Percentiles rank a stretch among this genome's conserved stretches.
These are phyloP conservation scores for Lactifluus hygrophoroides DNA, from an alignment of 768 basidiomycete genomes.

Conservation along the genomic window DNA sequence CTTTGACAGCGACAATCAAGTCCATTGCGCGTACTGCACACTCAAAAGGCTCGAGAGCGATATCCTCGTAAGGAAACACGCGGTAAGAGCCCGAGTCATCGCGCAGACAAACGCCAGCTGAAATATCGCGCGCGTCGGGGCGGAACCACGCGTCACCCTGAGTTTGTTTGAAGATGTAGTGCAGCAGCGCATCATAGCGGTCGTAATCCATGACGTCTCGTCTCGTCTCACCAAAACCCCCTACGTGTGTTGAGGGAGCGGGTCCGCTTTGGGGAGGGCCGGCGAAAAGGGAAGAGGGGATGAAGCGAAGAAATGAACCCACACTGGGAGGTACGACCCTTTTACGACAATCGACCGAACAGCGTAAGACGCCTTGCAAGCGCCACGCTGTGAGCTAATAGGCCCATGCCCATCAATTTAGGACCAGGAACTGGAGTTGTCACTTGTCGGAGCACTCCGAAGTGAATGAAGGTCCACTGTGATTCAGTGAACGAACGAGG, in stretches of 20 bases:
- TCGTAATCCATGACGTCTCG: conserved; percentile 30
- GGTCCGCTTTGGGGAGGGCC: neutral
- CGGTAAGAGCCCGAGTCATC: conserved; percentile 41
- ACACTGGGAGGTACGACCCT: neutral
- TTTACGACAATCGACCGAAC: conserved; percentile 3
- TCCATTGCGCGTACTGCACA: conserved; percentile 43
- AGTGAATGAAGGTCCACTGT: neutral
- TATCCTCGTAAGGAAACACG: conserved; percentile 47
- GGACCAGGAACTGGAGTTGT: neutral
- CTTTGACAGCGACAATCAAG: conserved; percentile 48
- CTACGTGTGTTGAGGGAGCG: neutral
- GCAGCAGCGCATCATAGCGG: conserved; percentile 36
- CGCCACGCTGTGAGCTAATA: neutral
- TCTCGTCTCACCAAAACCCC: neutral
- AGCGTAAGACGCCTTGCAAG: neutral
- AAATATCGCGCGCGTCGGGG: conserved; percentile 39
- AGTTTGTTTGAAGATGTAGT: conserved; percentile 39
- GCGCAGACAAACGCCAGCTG: conserved; percentile 42
- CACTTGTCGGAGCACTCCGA: neutral
- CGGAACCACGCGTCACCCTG: conserved; percentile 49
- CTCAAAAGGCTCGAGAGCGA: conserved; percentile 47
- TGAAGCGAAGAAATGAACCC: neutral
- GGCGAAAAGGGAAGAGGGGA: neutral
- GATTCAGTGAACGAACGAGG: neutral
- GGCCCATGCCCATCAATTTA: neutral